These are phyloP conservation scores for Sonneratia caseolaris DNA, from an alignment of 345 rosid genomes.

Conservation along the genomic window DNA sequence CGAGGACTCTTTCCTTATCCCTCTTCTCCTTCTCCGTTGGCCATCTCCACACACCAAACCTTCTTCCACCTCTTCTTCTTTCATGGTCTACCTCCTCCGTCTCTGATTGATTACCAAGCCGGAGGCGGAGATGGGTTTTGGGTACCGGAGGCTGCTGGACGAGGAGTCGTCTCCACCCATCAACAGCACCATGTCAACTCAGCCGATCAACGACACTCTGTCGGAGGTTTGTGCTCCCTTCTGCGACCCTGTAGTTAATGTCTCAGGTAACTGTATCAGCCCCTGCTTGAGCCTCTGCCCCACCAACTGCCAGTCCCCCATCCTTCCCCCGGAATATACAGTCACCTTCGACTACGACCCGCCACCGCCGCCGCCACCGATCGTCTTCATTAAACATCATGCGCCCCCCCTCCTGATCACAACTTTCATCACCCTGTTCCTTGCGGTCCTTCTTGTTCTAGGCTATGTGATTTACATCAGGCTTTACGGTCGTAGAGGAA, in stretches of 20 bases:
- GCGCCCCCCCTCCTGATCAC: slow-evolving; percentile 14
- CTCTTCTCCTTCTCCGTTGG: too few relatives aligned
- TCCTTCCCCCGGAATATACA: background rate
- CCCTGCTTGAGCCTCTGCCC: slow-evolving; percentile 16
- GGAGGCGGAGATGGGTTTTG: background rate
- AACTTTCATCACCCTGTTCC: slow-evolving; percentile 17
- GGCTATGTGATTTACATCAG: slow-evolving; percentile 16
- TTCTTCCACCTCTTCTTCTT: background rate
- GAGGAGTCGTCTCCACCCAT: background rate
- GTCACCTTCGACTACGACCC: slow-evolving; percentile 1
- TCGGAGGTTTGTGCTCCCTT: background rate
- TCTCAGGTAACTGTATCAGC: background rate
- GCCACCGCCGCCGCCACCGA: slow-evolving; percentile 6
- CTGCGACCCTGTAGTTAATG: slow-evolving; percentile 2
- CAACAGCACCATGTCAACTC: background rate
- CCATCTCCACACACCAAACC: too few relatives aligned
- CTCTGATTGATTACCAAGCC: too few relatives aligned
- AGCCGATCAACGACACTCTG: background rate
- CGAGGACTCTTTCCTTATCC: too few relatives aligned
- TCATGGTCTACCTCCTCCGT: background rate
- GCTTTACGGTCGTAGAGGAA: slow-evolving; percentile 13
- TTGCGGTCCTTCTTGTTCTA: slow-evolving; percentile 24
- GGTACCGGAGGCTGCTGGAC: slow-evolving; percentile 1
- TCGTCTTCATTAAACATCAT: background rate
- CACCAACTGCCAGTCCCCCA: slow-evolving; percentile 8